Conservation (phyloP, 305 asterid genomes). For the Fraxinus latifolia region DNA sequence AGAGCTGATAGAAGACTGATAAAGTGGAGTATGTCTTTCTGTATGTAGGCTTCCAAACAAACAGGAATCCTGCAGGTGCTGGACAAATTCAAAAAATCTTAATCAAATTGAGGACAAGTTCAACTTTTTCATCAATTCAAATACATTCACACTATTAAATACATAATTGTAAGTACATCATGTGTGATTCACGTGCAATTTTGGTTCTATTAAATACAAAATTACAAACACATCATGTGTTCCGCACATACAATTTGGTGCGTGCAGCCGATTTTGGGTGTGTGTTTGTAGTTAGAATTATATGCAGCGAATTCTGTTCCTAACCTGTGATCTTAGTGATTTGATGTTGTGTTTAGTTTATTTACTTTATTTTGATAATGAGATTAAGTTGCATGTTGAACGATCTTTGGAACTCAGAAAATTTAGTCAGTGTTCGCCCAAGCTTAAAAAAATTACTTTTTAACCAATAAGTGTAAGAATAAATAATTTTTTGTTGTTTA, state of each 20-base stretch:
- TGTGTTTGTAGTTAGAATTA: background rate
- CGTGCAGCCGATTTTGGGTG: background rate
- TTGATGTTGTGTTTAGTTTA: background rate
- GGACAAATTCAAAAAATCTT: conserved; percentile 35
- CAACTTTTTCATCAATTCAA: background rate
- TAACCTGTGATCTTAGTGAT: background rate
- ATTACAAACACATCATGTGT: background rate
- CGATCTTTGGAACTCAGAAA: too few relatives aligned
- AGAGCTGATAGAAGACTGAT: conserved; percentile 89
- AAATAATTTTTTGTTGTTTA: too few relatives aligned
- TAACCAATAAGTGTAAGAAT: too few relatives aligned
- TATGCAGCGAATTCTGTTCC: background rate
- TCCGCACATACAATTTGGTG: background rate
- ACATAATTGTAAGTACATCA: background rate
- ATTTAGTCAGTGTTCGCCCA: too few relatives aligned
- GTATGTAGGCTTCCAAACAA: conserved; percentile 42
- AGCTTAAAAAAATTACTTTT: too few relatives aligned
- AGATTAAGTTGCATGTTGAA: too few relatives aligned
- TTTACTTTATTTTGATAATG: too few relatives aligned
- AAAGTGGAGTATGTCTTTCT: conserved; percentile 54
- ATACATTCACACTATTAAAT: background rate
- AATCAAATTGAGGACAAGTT: background rate
- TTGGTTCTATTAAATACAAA: background rate
- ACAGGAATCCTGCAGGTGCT: conserved; percentile 48
- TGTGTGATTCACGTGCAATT: background rate